Conservation (phyloP, 805 yeast species). For the Candida pseudoglaebosa region DNA sequence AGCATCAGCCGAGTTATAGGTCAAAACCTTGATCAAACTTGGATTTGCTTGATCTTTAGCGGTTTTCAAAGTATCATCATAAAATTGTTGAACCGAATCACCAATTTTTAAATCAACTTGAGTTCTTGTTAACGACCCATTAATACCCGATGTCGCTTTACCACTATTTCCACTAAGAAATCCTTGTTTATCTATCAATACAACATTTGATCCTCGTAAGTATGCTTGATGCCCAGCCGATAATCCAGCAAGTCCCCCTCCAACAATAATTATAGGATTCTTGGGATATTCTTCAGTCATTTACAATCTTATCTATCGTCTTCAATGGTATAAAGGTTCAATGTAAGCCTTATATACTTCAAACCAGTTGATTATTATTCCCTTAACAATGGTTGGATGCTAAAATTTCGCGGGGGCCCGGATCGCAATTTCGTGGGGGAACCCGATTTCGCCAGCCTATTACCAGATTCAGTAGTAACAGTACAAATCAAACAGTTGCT, state of each 20-base stretch:
- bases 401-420: background rate
- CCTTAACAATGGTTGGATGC: background rate
- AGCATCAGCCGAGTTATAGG: conserved; percentile 61
- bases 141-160: conserved; percentile 65
- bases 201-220: conserved; percentile 50
- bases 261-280: conserved; percentile 51
- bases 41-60: conserved; percentile 60
- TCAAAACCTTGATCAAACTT: conserved; percentile 53
- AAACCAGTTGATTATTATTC: background rate
- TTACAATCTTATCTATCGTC: too few species aligned
- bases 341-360: background rate
- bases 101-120: conserved; percentile 47
- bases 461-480: background rate
- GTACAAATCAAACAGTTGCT: background rate
- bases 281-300: conserved; percentile 14
- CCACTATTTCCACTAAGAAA: conserved; percentile 63
- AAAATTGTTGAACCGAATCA: conserved; percentile 59
- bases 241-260: conserved; percentile 64
- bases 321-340: too few species aligned
- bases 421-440: background rate
- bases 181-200: conserved; percentile 55
- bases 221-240: conserved; percentile 58
- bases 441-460: background rate
- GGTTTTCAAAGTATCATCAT: conserved; percentile 62
- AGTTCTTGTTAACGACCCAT: conserved; percentile 66